Evolutionary conservation across 116 monocot genomes (phyloP), one percentile per base, ranked within the genome.

Genomic region (Trichopus zeylanicus): DNA sequence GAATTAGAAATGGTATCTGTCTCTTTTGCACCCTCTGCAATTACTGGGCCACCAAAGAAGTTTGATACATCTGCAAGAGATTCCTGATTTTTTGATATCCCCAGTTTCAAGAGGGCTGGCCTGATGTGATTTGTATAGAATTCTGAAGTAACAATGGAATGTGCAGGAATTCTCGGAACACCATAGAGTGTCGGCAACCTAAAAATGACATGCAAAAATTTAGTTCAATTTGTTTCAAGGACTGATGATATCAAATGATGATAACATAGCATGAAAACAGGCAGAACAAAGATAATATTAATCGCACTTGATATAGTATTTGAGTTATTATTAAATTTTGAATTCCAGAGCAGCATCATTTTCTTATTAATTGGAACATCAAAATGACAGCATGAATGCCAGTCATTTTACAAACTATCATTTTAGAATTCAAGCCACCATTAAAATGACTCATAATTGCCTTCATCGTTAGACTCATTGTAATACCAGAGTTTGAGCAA

Each of bases 141-240:
- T 68, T 84, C 84, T 32, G 33, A 20, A 46, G 48, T 57, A 3
- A 55, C 22, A 15, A 38, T 23, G 23, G 57, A 34, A 18, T 72
- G 78, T 29, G 35, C 51, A 53, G 65, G 67, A 37, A 55, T 56
- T 55, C 76, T 81, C 30, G 82, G 68, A 53, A 76, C 59, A 30
- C 91, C 97, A 75, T 68, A 82, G 21, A 97, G 77, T 2, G 84
- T 78, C 35, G 97, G 97, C 6, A 82, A 65, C 87, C 97, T 97
- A 75, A 81, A 16, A 69, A n/a, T 28, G 30, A 38, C 12, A 34
- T 59, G 26, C 54, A 8, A 74, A 48, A 70, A 20, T 5, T 12
- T 9, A 42, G 32, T 33, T 33, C 32, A 33, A 33, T 5, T n/a
- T 5, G 8, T 33, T 33, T 33, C 32, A 33, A 33, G 6, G 4